Evolutionary conservation across 106 monocot genomes (phyloP).

Genomic region (Dioscorea dumetorum): DNA sequence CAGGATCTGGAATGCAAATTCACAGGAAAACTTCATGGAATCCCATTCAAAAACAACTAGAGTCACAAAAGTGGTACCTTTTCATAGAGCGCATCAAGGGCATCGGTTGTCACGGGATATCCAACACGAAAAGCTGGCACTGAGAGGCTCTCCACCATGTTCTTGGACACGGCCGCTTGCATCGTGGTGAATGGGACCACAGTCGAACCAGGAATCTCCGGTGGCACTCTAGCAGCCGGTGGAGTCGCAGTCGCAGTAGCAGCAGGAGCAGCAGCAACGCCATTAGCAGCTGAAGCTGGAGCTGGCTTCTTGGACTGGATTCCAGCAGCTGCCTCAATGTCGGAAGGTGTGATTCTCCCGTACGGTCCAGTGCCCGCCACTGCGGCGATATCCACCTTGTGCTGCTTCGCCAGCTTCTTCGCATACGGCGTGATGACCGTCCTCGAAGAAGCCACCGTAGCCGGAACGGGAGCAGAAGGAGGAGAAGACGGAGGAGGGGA

Average conservation of each 20-base stretch:
- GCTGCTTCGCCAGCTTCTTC: slow-evolving; percentile 94
- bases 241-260: slow-evolving; percentile 7
- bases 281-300: slow-evolving; percentile 1
- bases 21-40: too few species aligned
- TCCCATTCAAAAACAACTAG: background rate
- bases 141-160: slow-evolving; percentile 89
- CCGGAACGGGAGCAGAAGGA: slow-evolving; percentile 1
- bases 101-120: slow-evolving; percentile 62
- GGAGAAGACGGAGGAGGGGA: slow-evolving; percentile 11
- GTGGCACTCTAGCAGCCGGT: slow-evolving; percentile 8
- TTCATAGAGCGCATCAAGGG: slow-evolving; percentile 79
- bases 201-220: slow-evolving; percentile 50
- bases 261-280: slow-evolving; percentile 4
- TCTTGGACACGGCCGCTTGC: slow-evolving; percentile 87
- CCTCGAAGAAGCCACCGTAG: slow-evolving; percentile 21
- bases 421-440: slow-evolving; percentile 65
- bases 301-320: slow-evolving; percentile 41
- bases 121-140: slow-evolving; percentile 95
- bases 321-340: slow-evolving; percentile 77
- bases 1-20: too few species aligned
- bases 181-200: slow-evolving; percentile 82
- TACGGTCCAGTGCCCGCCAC: slow-evolving; percentile 70
- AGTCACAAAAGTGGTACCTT: slow-evolving; percentile 40
- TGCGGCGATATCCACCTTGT: slow-evolving; percentile 66
- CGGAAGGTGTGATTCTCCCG: slow-evolving; percentile 68